phyloP scores from a whole-genome alignment of 495 filamentous ascomycete species.

The Lasiosphaeria ovina region DNA sequence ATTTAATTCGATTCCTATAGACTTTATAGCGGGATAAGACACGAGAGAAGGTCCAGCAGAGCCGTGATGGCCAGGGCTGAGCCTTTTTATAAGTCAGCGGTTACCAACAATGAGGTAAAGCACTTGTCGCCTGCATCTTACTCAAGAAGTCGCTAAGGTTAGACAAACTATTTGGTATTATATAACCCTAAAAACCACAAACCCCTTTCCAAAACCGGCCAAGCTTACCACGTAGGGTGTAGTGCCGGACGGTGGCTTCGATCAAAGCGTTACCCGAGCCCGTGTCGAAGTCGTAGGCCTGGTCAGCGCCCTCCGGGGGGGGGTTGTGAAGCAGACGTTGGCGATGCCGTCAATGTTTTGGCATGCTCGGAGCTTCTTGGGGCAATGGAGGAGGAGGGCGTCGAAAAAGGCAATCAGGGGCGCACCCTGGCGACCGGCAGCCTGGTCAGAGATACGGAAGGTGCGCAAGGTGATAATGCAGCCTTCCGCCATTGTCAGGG shows the following conservation, averaged over 20 bases:
- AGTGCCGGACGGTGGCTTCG: slow-evolving; percentile 46
- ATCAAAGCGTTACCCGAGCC: slow-evolving; percentile 50
- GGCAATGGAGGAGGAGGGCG: slow-evolving; percentile 53
- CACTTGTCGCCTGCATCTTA: too few relatives aligned
- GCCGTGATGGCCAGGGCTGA: too few relatives aligned
- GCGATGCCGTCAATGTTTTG: slow-evolving; percentile 62
- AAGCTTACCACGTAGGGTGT: too few relatives aligned
- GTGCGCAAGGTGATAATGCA: slow-evolving; percentile 39
- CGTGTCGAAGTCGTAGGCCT: slow-evolving; percentile 54
- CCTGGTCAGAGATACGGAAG: slow-evolving; percentile 45
- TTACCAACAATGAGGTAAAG: too few relatives aligned
- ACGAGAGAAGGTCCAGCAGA: too few relatives aligned
- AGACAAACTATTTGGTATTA: too few relatives aligned
- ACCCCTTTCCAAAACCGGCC: too few relatives aligned
- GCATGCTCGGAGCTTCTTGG: slow-evolving; percentile 54
- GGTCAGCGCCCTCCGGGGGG: slow-evolving; percentile 50
- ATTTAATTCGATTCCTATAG: too few relatives aligned
- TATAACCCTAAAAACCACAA: too few relatives aligned
- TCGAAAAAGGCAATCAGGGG: slow-evolving; percentile 53
- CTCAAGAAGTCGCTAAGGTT: too few relatives aligned
- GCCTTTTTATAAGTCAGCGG: too few relatives aligned
- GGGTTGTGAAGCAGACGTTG: slow-evolving; percentile 62
- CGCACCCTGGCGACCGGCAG: slow-evolving; percentile 46
- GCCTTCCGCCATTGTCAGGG: slow-evolving; percentile 49
- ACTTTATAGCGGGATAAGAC: too few relatives aligned